Evolutionary conservation across 129 eudicot genomes (phyloP), one percentile per base, ranked within the genome.

Genomic region (Pittosporum tobira): DNA sequence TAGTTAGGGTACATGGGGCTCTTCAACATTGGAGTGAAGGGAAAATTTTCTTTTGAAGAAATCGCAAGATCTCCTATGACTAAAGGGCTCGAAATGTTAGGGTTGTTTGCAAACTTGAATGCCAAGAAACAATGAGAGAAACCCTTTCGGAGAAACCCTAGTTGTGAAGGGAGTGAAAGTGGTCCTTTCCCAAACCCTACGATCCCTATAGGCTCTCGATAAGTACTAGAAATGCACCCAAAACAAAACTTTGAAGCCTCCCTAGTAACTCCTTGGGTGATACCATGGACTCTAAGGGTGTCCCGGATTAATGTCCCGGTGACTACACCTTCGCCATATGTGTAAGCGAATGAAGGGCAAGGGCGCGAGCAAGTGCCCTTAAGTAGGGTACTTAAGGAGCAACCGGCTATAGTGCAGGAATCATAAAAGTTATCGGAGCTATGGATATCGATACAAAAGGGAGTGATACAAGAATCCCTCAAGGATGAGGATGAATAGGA

Each of bases 61-160:
- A 85, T 70, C n/a, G 89, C 94, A 52, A 66, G 79, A 64, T 75
- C 89, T 37, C 94, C 94, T 64, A 85, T 36, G n/a, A 85, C 64
- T 57, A 85, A 53, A 37, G 94, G 86, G 63, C 89, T 81, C 7
- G 86, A 70, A 49, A 81, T 51, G 59, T 85, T 81, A 62, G 94
- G 94, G 77, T 85, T 85, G 71, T 81, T 85, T 27, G 86, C 81
- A 71, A 59, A 85, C 75, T 85, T 79, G 66, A 81, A 85, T 46
- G 89, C 84, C 73, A 85, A 76, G 69, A 85, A 85, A 66, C 94
- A 85, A 76, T 85, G 94, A 34, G 94, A 81, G 54, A 85, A 85
- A 0, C 94, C 94, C 81, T 78, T 85, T 25, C 68, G 83, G 43
- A 70, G 76, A 47, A 85, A 81, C 73, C 89, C 94, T 79, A 85